A percentile compares a stretch with the other conserved stretches of the same genome.
phyloP scores from a whole-genome alignment of 306 rosid species.

The Rosa rugosa region DNA sequence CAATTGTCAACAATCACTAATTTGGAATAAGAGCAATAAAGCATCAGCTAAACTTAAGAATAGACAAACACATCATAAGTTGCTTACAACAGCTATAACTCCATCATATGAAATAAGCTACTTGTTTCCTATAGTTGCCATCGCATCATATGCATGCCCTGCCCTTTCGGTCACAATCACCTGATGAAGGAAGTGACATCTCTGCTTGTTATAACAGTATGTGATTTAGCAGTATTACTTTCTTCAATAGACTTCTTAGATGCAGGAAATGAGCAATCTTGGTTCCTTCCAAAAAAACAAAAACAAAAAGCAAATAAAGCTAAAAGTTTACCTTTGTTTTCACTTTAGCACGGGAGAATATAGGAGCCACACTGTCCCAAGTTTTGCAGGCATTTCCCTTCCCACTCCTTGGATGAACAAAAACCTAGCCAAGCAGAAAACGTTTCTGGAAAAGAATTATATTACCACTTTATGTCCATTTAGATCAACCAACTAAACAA shows the following conservation, averaged over 20 bases:
- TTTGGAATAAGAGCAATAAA: conserved; percentile 15
- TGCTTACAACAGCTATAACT: conserved; percentile 83
- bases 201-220: not conserved
- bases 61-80: conserved; percentile 6
- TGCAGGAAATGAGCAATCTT: not conserved
- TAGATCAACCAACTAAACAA: conserved; percentile 20
- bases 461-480: conserved; percentile 5
- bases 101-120: conserved; percentile 86
- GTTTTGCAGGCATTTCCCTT: conserved; percentile 68
- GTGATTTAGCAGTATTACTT: not conserved
- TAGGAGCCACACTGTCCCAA: conserved; percentile 84
- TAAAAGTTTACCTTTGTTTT: conserved; percentile 62
- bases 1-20: conserved; percentile 30
- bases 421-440: conserved; percentile 73
- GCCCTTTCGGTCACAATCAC: conserved; percentile 87
- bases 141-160: conserved; percentile 74
- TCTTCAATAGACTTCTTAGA: not conserved
- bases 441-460: conserved; percentile 42
- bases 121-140: conserved; percentile 56
- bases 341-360: conserved; percentile 77
- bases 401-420: conserved; percentile 96
- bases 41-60: conserved; percentile 16
- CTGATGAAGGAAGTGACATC: conserved; percentile 33
- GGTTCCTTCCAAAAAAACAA: not conserved
- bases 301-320: not conserved